Evolutionary conservation across 176 grass and related monocot species (phyloP), one percentile per base, ranked within the genome.

Genomic region (Raddia guianensis): DNA sequence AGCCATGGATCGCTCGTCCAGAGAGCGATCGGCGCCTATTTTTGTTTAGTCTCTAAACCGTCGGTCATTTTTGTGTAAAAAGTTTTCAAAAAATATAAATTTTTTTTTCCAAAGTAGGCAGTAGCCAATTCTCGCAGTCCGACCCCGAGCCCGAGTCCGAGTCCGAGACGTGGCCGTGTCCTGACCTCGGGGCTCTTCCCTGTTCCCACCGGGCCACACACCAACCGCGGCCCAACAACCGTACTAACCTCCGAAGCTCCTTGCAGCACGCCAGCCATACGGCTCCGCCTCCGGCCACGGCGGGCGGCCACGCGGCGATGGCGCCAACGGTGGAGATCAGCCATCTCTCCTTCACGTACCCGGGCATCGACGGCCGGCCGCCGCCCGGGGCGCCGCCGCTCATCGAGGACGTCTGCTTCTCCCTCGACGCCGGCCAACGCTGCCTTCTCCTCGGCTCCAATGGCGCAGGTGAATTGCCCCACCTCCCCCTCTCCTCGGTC

Each of bases 381-480:
- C 92, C 92, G 47, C 90, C 92, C 27, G 95, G 95, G 2, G 93
- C 90, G 15, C 82, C 75, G 32, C 96, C 90, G 37, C 84, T 99
- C 64, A 98, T 98, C 74, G 86, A 98, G 63, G 84, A 72, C 15
- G 88, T 99, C 75, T 99, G 79, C 61, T 78, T 99, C 80, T 80
- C 90, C 75, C 86, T 95, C 82, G 54, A 61, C 51, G 72, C 90
- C 79, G 92, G 90, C 48, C 50, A 93, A 14, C 90, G 90, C 56
- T 95, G 90, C 84, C 96, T 99, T 70, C 92, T 99, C 75, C 70
- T 99, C 75, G 96, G 96, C 21, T 86, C 96, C 84, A 99, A 99
- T 48, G 96, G 92, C 66, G 92, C 96, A 16, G 96, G 96, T 99
- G 15, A 18, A 35, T 69, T 54, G 6, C 63, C 35, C 16, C 10